Evolutionary conservation across 257 asterid genomes (phyloP), one percentile per base, ranked within the genome.

Genomic region (Solanum stenotomum): DNA sequence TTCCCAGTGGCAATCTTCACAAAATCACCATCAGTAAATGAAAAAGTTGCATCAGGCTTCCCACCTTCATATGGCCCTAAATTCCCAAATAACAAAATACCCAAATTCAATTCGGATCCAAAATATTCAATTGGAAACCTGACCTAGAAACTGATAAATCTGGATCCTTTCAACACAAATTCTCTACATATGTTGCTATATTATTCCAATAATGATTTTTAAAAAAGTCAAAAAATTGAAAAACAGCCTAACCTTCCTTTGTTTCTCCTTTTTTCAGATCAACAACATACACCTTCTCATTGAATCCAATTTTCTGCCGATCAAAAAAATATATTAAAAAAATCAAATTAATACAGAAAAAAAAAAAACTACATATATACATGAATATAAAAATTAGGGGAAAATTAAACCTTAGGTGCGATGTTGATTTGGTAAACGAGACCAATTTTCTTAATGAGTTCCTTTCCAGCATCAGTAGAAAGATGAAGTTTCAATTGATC

Each of bases 221-320:
- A 0, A 3, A 71, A 72, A 33, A 16, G 25, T 18, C 8, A 7
- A 72, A 33, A 71, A 33, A 3, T 0, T 1, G 65, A 34, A 72
- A 71, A 27, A 75, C 89, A 86, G 42, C 89, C 94, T 87, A 90
- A 96, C 99, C 99, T 92, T 94, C 96, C 85, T 92, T 95, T 87
- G 94, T 94, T 89, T 95, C 98, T 34, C 99, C 98, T 90, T 95
- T 96, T 95, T 96, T 96, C 91, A 96, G 94, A 93, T 96, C 99
- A 87, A 96, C 98, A 84, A 96, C 98, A 84, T 87, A 96, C 82
- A 59, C 89, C 90, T 94, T 94, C 90, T 96, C 99, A 84, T 95
- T 91, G 87, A 95, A 95, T 42, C 98, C 98, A 77, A 96, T 82
- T 91, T 95, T 95, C 98, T 95, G 91, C 78, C 86, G 82, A 89